Evolutionary conservation across 371 early-diverging fungal genomes (phyloP), one percentile per base, ranked within the genome.

Genomic region (Mucor lusitanicus): DNA sequence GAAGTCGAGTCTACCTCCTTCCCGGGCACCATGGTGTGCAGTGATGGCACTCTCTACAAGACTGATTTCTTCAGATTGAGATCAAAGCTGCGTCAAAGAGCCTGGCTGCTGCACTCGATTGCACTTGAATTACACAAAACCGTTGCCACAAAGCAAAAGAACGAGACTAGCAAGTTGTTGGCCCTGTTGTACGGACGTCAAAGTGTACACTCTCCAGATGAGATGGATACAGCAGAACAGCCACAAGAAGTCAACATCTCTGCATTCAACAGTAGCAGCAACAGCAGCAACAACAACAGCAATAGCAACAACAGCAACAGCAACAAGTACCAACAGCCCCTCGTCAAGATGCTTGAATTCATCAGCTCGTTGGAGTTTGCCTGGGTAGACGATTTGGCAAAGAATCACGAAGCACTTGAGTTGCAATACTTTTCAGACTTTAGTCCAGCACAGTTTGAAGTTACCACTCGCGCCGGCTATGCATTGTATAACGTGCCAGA

Each of bases 91-190:
- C 91, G 94, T 67, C 94, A 94, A 67, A 90, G 94, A n/a, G 89
- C 95, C 4, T 96, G 95, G 95, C 78, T 95, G 17, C 83, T 97
- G 78, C 86, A 92, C 55, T 77, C 89, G n/a, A 75, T 94, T 15
- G 95, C 96, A 0, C 72, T 97, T 28, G 97, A 95, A 74, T 82
- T 95, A 35, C 96, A 92, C 56, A 78, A 82, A 25, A 81, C 46
- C 46, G 79, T 55, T 63, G 73, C 35, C 71, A 81, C 54, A 79
- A 83, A 59, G 65, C 71, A 69, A 39, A 75, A 85, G 12, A 78
- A 85, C 9, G 83, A 88, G 28, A 78, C 84, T 6, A 78, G 79
- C 50, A 80, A 81, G 37, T 73, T 94, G 21, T 63, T 91, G n/a
- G 85, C 90, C 46, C 69, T 90, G 58, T 74, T 94, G 54, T 89